A percentile compares a stretch with the other conserved stretches of the same genome.
Evolutionary conservation across 1,284 basidiomycete genomes (phyloP).

Genomic region (Cryptococcus sp.): DNA sequence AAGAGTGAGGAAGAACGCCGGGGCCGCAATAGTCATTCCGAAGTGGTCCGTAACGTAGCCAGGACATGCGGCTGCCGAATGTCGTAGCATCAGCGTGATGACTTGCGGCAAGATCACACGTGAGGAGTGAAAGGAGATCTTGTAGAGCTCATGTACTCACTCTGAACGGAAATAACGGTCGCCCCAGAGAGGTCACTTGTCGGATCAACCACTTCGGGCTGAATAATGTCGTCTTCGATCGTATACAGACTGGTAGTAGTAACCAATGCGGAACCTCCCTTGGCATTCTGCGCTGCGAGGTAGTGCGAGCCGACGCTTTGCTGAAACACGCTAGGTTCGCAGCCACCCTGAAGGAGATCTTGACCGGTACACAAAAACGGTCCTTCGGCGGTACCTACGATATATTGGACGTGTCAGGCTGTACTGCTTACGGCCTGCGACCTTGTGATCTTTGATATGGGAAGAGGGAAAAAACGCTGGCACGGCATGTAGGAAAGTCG

Average conservation of each 20-base stretch:
- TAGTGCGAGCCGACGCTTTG: slow-evolving; percentile 38
- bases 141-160: slow-evolving; percentile 10
- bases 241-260: slow-evolving; percentile 34
- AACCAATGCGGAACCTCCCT: slow-evolving; percentile 35
- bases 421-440: too few relatives aligned
- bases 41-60: slow-evolving; percentile 25
- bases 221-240: slow-evolving; percentile 40
- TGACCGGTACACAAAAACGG: slow-evolving; percentile 22
- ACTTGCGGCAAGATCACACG: neutral
- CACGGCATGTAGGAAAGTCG: too few relatives aligned
- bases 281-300: slow-evolving; percentile 33
- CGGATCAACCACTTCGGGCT: slow-evolving; percentile 30
- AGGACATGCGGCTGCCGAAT: slow-evolving; percentile 15
- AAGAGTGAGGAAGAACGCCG: slow-evolving; percentile 26
- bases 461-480: too few relatives aligned
- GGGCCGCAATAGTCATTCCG: slow-evolving; percentile 23
- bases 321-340: slow-evolving; percentile 33
- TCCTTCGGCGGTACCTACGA: slow-evolving; percentile 19
- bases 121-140: too few relatives aligned
- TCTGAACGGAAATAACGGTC: slow-evolving; percentile 13
- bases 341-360: slow-evolving; percentile 18
- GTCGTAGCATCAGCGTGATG: too few relatives aligned
- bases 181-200: slow-evolving; percentile 21
- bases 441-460: too few relatives aligned
- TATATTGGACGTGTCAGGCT: too few relatives aligned